Evolutionary conservation across 2,329 filamentous ascomycete genomes (phyloP).

Genomic region (Xylariaceae sp.): DNA sequence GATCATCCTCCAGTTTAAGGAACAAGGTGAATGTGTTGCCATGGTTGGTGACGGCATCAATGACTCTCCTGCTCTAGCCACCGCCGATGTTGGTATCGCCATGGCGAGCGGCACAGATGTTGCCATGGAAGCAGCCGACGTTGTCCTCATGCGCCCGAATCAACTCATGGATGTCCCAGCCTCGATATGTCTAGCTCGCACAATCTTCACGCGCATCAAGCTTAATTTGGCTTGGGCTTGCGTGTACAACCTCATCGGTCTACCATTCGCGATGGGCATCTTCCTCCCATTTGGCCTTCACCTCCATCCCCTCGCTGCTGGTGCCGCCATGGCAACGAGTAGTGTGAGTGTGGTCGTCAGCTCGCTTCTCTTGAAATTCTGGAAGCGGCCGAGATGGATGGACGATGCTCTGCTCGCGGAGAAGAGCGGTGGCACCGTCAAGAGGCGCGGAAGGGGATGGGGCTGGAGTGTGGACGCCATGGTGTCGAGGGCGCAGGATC

Average conservation of each 20-base stretch:
- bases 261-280: constrained; percentile 95
- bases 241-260: constrained; percentile 83
- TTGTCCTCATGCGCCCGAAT: constrained; percentile 91
- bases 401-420: constrained; percentile 62
- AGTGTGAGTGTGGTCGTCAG: constrained; percentile 87
- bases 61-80: constrained; percentile 90
- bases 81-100: constrained; percentile 88
- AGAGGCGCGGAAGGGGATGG: constrained; percentile 41
- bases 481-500: constrained; percentile 40
- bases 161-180: constrained; percentile 92
- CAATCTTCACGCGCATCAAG: constrained; percentile 90
- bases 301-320: constrained; percentile 90
- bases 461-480: constrained; percentile 38
- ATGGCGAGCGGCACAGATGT: constrained; percentile 92
- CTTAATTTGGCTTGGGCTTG: constrained; percentile 91
- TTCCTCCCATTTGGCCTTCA: constrained; percentile 86
- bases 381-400: constrained; percentile 85
- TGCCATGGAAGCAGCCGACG: constrained; percentile 93
- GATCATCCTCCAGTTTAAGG: constrained; percentile 76
- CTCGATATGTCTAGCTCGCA: constrained; percentile 72
- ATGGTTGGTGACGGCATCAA: constrained; percentile 99
- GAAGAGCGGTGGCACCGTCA: constrained; percentile 45
- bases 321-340: constrained; percentile 87
- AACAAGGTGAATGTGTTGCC: constrained; percentile 71
- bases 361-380: constrained; percentile 79